phyloP scores from a whole-genome alignment of 78 protist genomes.

The Pigoraptor vietnamica region DNA sequence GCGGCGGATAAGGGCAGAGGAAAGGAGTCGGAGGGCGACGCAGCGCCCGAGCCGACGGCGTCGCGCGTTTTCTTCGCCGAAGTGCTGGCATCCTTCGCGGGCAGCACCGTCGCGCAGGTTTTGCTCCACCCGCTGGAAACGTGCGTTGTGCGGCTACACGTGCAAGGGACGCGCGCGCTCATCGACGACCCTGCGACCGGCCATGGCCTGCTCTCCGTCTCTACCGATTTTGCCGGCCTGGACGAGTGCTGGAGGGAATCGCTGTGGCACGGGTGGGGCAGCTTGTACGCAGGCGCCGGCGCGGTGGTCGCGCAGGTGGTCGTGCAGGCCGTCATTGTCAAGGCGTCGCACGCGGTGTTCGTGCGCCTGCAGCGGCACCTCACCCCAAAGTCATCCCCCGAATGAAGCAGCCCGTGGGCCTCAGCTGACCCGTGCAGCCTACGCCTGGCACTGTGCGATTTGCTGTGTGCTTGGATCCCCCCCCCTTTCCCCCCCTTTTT shows the following conservation, averaged over 20 bases:
- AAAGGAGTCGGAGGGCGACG: neutral
- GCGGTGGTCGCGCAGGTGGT: neutral
- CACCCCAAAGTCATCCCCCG: neutral
- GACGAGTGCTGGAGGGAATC: neutral
- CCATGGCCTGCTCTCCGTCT: neutral
- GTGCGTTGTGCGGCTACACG: neutral
- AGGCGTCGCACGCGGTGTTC: neutral
- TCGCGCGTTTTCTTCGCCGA: neutral
- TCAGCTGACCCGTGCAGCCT: too few species aligned
- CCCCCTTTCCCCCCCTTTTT: too few species aligned
- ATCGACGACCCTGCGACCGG: neutral
- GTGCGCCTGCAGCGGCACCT: neutral
- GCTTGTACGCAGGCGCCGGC: neutral
- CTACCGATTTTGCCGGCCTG: neutral
- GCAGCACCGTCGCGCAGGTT: neutral
- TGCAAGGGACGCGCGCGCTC: neutral
- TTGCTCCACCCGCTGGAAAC: neutral
- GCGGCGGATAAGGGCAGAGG: neutral
- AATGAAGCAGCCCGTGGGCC: neutral
- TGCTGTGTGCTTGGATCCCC: too few species aligned
- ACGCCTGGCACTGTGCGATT: too few species aligned
- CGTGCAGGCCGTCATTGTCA: neutral
- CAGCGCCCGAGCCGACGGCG: neutral
- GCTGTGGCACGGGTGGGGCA: neutral
- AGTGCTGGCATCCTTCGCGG: neutral